Base-by-base conservation (phyloP, 495 filamentous ascomycete species). In the Collariella sp. region DNA sequence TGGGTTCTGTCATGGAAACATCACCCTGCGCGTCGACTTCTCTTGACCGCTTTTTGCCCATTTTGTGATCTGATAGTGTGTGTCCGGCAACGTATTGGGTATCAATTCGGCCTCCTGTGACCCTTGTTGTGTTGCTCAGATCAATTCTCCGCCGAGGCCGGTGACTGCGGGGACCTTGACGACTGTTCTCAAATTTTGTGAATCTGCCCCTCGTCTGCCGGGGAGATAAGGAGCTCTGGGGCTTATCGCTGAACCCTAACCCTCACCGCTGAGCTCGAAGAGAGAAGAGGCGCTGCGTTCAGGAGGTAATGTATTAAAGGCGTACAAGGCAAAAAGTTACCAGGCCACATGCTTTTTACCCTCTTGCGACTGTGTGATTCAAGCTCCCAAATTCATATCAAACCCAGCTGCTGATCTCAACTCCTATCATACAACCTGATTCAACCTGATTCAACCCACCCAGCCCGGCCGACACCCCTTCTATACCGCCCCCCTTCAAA, bases 21-120 rank as follows among this genome's bases (percentile, higher is more conserved):
- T 60, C 57, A 3, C 50, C 53, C 47, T 62, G 42, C n/a, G 24
- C 47, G 56, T 64, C 48, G 46, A 62, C 46, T 43, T 57, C 55
- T 58, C 59, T 67, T 42, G 62, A 50, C 45, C 66, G 57, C 16
- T 52, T 58, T 33, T 49, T 55, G 43, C 55, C 58, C 57, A 60
- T 60, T 56, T 20, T 55, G 20, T 45, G 38, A 9, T 7, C 16
- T 11, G 5, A 22, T 7, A 11, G 13, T 11, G 36, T 11, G n/a
- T n/a, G n/a, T 10, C 23, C 1, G 16, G 1, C 26, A 31, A 31
- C 18, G 34, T 19, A 22, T 7, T 46, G 15, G 34, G n/a, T 19
- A 12, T 42, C 3, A 23, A n/a, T 29, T 11, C 7, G 12, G 10
- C 39, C 19, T 18, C 7, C n/a, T 31, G 12, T 15, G n/a, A 44